Percentiles rank a stretch among this genome's conserved stretches.
Evolutionary conservation across 2,329 filamentous ascomycete genomes (phyloP).

Genomic region (Ophiostoma sp.): DNA sequence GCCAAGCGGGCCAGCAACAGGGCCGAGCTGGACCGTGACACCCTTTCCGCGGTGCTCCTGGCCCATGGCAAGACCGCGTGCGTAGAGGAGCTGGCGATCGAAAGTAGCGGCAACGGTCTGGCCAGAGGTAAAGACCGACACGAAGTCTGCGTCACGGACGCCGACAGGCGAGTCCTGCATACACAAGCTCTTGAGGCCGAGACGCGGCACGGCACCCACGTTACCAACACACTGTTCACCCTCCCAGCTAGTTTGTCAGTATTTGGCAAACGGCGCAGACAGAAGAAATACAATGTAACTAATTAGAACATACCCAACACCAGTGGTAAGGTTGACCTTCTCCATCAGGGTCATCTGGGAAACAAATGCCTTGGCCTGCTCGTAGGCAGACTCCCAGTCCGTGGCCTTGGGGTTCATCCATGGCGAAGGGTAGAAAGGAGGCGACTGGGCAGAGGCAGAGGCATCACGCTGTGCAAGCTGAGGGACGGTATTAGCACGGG

Average conservation of each 20-base stretch:
- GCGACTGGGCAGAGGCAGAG: slow-evolving; percentile 36
- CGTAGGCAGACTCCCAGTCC: slow-evolving; percentile 71
- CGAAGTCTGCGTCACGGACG: slow-evolving; percentile 70
- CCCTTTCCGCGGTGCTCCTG: slow-evolving; percentile 66
- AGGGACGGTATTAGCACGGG: slow-evolving; percentile 26
- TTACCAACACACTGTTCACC: slow-evolving; percentile 74
- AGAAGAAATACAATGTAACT: slow-evolving; percentile 40
- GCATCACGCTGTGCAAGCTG: slow-evolving; percentile 23
- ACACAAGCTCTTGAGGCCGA: slow-evolving; percentile 70
- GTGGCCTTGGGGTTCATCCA: slow-evolving; percentile 71
- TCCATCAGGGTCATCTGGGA: slow-evolving; percentile 75
- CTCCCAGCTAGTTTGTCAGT: slow-evolving; percentile 48
- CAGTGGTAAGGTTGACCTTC: slow-evolving; percentile 93
- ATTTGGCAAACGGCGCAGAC: background rate
- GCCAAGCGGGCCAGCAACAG: slow-evolving; percentile 67
- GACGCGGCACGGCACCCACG: slow-evolving; percentile 60
- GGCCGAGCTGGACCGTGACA: slow-evolving; percentile 67
- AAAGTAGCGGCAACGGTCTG: slow-evolving; percentile 79
- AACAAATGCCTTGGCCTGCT: slow-evolving; percentile 71
- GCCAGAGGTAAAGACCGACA: slow-evolving; percentile 73
- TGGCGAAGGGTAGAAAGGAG: slow-evolving; percentile 75
- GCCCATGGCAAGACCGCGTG: slow-evolving; percentile 66
- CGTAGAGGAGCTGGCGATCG: slow-evolving; percentile 66
- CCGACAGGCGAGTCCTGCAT: slow-evolving; percentile 82
- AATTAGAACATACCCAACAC: slow-evolving; percentile 52